phyloP scores from a whole-genome alignment of 129 eudicot genomes.

The Artemisia argyi region DNA sequence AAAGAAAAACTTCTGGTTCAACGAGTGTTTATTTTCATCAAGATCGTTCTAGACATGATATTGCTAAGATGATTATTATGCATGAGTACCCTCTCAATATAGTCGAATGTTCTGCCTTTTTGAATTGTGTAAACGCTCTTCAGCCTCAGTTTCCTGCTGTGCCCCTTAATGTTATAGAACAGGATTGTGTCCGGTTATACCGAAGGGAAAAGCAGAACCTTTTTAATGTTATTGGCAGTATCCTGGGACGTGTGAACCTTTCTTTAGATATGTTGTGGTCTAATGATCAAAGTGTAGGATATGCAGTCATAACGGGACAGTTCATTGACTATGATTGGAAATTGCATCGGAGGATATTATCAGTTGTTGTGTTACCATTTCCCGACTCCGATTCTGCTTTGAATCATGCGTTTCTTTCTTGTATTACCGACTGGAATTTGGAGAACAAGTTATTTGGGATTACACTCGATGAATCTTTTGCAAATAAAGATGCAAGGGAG shows the following conservation, averaged over 20 bases:
- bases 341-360: constrained; percentile 61
- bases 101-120: constrained; percentile 64
- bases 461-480: constrained; percentile 63
- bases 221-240: constrained; percentile 44
- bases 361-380: constrained; percentile 47
- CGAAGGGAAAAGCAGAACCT: constrained; percentile 47
- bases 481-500: constrained; percentile 42
- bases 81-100: constrained; percentile 76
- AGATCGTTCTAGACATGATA: constrained; percentile 42
- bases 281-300: constrained; percentile 60
- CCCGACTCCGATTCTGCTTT: constrained; percentile 74
- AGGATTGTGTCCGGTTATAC: constrained; percentile 51
- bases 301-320: constrained; percentile 62
- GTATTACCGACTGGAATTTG: constrained; percentile 62
- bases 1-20: constrained; percentile 28
- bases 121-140: constrained; percentile 44
- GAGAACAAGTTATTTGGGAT: constrained; percentile 60
- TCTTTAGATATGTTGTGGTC: constrained; percentile 64
- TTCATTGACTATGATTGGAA: constrained; percentile 79
- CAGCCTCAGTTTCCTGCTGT: constrained; percentile 54
- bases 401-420: constrained; percentile 54
- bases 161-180: constrained; percentile 38
- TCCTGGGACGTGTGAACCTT: constrained; percentile 64
- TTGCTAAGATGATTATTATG: constrained; percentile 80
- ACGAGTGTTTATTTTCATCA: constrained; percentile 35